Evolutionary conservation across 169 alveolate genomes (phyloP), one percentile per base, ranked within the genome.

Genomic region (Plasmodium coatneyi): DNA sequence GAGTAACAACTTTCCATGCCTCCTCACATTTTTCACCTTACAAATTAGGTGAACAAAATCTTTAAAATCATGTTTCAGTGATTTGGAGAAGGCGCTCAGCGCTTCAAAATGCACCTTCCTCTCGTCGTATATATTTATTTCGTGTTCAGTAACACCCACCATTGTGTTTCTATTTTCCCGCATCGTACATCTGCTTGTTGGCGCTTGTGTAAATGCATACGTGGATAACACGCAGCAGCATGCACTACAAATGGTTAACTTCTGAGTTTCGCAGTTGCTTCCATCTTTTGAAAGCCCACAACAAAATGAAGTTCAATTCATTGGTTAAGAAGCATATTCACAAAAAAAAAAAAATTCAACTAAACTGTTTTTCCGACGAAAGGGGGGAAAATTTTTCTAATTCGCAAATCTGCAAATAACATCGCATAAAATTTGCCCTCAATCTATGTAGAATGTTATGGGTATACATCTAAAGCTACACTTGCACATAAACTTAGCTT

Each of bases 21-120:
- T 87, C 39, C 93, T 87, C 54, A 87, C 93, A 87, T 87, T 87
- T 87, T 87, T 87, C 9, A 87, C 71, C 43, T 87, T 87, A 72
- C 93, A 87, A 32, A 87, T 66, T 87, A 87, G 46, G 71, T 87
- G 93, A 87, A 87, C 93, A 39, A 78, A 87, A 28, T 80, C 71
- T 9, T 28, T 43, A 79, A 87, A 87, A 22, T 79, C 71, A 9
- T 56, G 19, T 46, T 76, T 80, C 0, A 39, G 22, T 9, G 6
- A 19, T 25, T 76, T 66, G 36, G 52, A 34, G 28, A 60, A 56
- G 0, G 22, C 81, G 22, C 71, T 43, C 4, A 70, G 71, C 0
- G 39, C 34, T 56, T 87, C 78, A 87, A 87, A 87, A 14, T 41
- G 28, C 28, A 25, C 46, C n/a, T 87, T 56, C 10, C 60, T 66